Evolutionary conservation across 176 grass and related monocot genomes (phyloP).

Genomic region (Thalia dealbata): DNA sequence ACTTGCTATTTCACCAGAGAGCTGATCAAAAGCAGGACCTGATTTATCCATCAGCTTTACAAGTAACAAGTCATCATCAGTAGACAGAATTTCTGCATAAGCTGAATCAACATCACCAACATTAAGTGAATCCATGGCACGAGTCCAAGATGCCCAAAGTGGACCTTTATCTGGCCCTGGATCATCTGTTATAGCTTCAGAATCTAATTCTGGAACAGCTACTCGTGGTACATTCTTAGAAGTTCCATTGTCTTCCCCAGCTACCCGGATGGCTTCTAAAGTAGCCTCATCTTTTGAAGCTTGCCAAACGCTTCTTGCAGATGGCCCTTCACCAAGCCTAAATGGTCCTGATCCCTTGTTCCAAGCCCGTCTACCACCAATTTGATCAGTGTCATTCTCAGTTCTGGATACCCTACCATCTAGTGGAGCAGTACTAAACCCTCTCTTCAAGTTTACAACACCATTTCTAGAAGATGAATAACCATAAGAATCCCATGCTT

Average conservation of each 20-base stretch:
- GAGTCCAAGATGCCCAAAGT: slow-evolving; percentile 81
- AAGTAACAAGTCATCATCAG: slow-evolving; percentile 72
- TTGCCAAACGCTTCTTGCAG: slow-evolving; percentile 94
- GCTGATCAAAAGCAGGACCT: slow-evolving; percentile 70
- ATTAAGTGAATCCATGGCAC: slow-evolving; percentile 76
- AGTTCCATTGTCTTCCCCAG: slow-evolving; percentile 81
- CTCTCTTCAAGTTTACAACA: slow-evolving; percentile 45
- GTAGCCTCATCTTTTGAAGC: slow-evolving; percentile 97
- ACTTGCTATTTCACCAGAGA: slow-evolving; percentile 65
- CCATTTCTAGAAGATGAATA: slow-evolving; percentile 52
- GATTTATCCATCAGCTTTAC: slow-evolving; percentile 97
- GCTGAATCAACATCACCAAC: slow-evolving; percentile 65
- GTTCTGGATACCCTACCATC: slow-evolving; percentile 42
- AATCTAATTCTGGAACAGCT: slow-evolving; percentile 52
- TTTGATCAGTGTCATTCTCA: slow-evolving; percentile 43
- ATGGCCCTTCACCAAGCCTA: slow-evolving; percentile 89
- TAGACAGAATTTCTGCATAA: slow-evolving; percentile 73
- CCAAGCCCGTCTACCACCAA: slow-evolving; percentile 50
- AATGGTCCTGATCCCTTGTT: slow-evolving; percentile 68
- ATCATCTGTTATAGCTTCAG: slow-evolving; percentile 59
- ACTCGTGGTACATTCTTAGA: slow-evolving; percentile 39
- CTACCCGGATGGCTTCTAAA: slow-evolving; percentile 87
- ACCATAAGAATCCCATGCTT: slow-evolving; percentile 54
- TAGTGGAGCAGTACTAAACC: slow-evolving; percentile 46
- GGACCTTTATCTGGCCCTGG: slow-evolving; percentile 57